Percentiles rank a stretch among this genome's conserved stretches.
Conservation (phyloP, 768 basidiomycete genomes). For the Boletales sp. region DNA sequence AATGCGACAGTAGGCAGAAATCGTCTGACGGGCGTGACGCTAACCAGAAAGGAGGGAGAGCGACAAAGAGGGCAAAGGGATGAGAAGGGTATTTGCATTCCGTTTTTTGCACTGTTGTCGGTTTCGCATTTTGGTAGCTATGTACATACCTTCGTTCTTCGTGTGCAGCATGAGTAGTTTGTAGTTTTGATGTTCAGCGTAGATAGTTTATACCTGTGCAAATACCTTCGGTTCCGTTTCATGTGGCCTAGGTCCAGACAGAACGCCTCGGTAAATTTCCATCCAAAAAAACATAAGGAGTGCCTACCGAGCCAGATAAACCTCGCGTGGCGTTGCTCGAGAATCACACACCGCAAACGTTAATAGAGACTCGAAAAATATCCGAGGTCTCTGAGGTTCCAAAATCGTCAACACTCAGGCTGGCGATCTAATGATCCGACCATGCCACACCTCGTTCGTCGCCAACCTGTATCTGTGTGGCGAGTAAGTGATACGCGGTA, state of each 20-base stretch:
- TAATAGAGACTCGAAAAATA: no score
- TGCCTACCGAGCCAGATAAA: no score
- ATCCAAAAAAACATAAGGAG: no score
- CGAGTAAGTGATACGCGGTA: no score
- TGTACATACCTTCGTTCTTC: constrained; percentile 14
- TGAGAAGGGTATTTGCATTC: background rate
- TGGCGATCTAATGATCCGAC: no score
- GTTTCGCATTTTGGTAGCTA: constrained; percentile 7
- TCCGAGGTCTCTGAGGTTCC: no score
- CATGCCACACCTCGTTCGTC: no score
- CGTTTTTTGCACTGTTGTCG: constrained; percentile 1
- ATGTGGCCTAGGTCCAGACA: background rate
- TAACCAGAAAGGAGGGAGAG: constrained; percentile 51
- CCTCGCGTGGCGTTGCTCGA: no score
- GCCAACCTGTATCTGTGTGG: no score
- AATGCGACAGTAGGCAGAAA: constrained; percentile 15
- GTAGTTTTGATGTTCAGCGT: background rate
- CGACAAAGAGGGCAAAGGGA: constrained; percentile 13
- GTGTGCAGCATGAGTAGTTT: background rate
- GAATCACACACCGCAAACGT: no score
- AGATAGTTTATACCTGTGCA: background rate
- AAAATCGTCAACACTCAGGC: no score
- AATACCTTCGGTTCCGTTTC: background rate
- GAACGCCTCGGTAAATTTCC: no score
- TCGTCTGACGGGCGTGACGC: constrained; percentile 72